Percentiles rank a stretch among this genome's conserved stretches.
phyloP scores from a whole-genome alignment of 768 basidiomycete species.

The Russula lepida region DNA sequence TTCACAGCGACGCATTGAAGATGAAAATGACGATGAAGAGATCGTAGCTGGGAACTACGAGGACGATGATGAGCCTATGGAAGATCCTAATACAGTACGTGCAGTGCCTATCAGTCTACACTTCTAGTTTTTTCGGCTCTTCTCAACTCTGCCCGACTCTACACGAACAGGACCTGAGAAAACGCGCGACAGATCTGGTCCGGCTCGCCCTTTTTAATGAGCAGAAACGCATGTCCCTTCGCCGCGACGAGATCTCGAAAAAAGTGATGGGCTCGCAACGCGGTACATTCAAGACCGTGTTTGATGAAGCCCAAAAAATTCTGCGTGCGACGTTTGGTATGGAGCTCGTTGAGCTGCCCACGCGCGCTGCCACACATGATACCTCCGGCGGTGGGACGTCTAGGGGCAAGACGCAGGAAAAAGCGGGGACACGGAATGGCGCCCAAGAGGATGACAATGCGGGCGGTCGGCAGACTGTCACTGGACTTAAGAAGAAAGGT shows the following conservation, averaged over 20 bases:
- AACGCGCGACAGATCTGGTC: conserved; percentile 63
- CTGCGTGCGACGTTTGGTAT: conserved; percentile 66
- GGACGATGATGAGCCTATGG: conserved; percentile 29
- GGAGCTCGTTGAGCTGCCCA: conserved; percentile 74
- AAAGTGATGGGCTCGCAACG: conserved; percentile 51
- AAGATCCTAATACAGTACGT: conserved; percentile 10
- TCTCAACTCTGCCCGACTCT: neutral
- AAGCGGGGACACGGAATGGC: conserved; percentile 17
- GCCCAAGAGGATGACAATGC: neutral
- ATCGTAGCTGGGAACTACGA: conserved; percentile 26
- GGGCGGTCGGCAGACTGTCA: conserved; percentile 22
- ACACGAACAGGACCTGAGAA: conserved; percentile 46
- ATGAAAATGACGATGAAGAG: conserved; percentile 30
- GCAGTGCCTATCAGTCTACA: neutral
- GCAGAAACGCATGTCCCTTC: conserved; percentile 54
- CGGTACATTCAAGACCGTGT: conserved; percentile 57
- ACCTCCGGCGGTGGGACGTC: conserved; percentile 31
- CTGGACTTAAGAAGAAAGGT: conserved; percentile 65
- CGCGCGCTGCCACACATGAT: conserved; percentile 47
- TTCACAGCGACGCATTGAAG: conserved; percentile 24
- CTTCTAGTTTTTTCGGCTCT: neutral
- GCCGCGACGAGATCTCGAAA: conserved; percentile 80
- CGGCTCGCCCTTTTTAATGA: conserved; percentile 79
- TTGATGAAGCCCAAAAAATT: conserved; percentile 53
- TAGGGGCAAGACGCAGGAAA: conserved; percentile 35